Percentiles rank a stretch among this genome's conserved stretches.
phyloP scores from a whole-genome alignment of 345 rosid species.

The Clarkia xantiana region DNA sequence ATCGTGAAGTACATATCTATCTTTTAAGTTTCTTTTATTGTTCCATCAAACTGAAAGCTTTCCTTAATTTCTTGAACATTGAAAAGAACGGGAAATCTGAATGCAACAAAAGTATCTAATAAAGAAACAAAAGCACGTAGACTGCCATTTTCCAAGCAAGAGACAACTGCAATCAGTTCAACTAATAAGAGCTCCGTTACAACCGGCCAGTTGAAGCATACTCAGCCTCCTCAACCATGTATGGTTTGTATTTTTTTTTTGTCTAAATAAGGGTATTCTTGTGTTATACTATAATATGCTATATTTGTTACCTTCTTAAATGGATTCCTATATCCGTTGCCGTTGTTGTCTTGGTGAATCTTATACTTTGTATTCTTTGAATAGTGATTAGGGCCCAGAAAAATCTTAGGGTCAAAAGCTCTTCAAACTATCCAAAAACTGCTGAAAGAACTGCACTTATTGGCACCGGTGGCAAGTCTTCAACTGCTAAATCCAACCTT shows the following conservation, averaged over 20 bases:
- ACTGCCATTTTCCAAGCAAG: constrained; percentile 24
- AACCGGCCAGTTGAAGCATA: constrained; percentile 23
- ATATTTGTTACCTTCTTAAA: constrained; percentile 3
- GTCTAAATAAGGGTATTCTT: background rate
- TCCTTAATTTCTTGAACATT: constrained; percentile 55
- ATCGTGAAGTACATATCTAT: constrained; percentile 1
- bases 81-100: constrained; percentile 41
- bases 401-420: constrained; percentile 23
- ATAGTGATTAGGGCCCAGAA: constrained; percentile 26
- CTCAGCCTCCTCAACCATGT: constrained; percentile 41
- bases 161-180: constrained; percentile 14
- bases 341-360: background rate
- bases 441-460: constrained; percentile 25
- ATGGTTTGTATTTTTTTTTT: background rate
- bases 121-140: constrained; percentile 37
- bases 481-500: constrained; percentile 25
- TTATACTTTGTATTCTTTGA: background rate
- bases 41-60: constrained; percentile 14
- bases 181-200: constrained; percentile 19
- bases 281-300: background rate
- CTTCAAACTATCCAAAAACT: constrained; percentile 18
- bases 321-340: background rate
- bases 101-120: constrained; percentile 17
- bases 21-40: background rate
- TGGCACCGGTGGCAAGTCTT: constrained; percentile 24